Conservation (phyloP, 306 rosid genomes). For the Vicia sativa region DNA sequence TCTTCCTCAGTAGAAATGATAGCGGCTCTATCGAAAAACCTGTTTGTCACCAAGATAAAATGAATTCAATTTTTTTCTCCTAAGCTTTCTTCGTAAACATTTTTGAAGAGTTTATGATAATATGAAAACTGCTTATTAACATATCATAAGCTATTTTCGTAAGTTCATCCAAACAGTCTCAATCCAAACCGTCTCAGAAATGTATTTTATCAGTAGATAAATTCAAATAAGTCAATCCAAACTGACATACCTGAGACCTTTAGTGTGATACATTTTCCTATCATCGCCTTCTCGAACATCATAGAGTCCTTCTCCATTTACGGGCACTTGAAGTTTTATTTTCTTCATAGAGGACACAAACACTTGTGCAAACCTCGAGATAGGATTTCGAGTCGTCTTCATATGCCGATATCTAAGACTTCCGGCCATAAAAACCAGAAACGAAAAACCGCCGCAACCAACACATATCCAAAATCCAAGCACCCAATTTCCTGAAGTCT, state of each 20-base stretch:
- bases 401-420: conserved; percentile 50
- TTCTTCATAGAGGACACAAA: conserved; percentile 57
- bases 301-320: conserved; percentile 52
- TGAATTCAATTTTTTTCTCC: neutral
- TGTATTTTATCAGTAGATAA: neutral
- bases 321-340: conserved; percentile 41
- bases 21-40: conserved; percentile 65
- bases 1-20: conserved; percentile 39
- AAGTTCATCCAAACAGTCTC: neutral
- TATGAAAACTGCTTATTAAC: neutral
- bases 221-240: no score
- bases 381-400: conserved; percentile 61
- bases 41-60: conserved; percentile 4
- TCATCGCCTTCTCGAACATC: conserved; percentile 44
- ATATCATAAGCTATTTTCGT: neutral
- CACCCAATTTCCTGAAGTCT: conserved; percentile 60
- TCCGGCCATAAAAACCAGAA: conserved; percentile 50
- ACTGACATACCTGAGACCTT: conserved; percentile 46
- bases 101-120: neutral
- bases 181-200: neutral
- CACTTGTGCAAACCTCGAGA: conserved; percentile 57
- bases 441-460: conserved; percentile 39
- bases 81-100: neutral
- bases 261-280: conserved; percentile 55
- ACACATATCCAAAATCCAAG: conserved; percentile 59